These are phyloP conservation scores for Pestalotiopsis sp. DNA, from an alignment of 2,329 filamentous ascomycete species.

Conservation along the genomic window DNA sequence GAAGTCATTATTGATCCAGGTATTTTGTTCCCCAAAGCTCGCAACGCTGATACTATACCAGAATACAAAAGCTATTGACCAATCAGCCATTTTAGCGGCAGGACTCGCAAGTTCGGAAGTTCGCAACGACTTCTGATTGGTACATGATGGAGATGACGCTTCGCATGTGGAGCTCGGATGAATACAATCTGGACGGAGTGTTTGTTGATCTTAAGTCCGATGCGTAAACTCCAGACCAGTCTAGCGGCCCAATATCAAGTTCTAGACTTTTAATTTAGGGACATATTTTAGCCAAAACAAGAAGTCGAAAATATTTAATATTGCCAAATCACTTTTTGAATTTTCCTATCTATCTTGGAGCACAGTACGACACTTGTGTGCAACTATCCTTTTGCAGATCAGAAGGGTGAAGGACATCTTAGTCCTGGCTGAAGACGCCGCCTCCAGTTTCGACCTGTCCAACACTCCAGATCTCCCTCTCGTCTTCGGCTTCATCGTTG, in stretches of 20 bases:
- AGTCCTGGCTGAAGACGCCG: constrained; percentile 54
- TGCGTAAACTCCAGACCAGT: not conserved
- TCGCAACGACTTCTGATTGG: not conserved
- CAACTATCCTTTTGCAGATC: too few relatives aligned
- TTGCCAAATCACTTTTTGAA: not conserved
- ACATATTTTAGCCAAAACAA: not conserved
- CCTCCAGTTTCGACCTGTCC: constrained; percentile 81
- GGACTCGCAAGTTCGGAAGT: not conserved
- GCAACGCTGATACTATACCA: not conserved
- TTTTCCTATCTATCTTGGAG: not conserved
- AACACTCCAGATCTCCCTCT: constrained; percentile 94
- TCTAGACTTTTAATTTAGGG: not conserved
- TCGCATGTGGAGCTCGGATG: not conserved
- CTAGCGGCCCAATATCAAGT: too few relatives aligned
- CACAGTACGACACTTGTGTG: not conserved
- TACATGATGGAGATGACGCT: not conserved
- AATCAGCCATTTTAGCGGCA: not conserved
- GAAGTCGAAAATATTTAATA: not conserved
- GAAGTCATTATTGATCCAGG: too few relatives aligned
- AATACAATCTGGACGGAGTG: not conserved
- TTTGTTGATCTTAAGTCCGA: not conserved
- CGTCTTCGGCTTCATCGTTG: constrained; percentile 91
- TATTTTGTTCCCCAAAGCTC: not conserved
- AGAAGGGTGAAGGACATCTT: not conserved
- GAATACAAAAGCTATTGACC: not conserved